Conservation (phyloP, 1,284 basidiomycete genomes). For the Tylopilus sp. region DNA sequence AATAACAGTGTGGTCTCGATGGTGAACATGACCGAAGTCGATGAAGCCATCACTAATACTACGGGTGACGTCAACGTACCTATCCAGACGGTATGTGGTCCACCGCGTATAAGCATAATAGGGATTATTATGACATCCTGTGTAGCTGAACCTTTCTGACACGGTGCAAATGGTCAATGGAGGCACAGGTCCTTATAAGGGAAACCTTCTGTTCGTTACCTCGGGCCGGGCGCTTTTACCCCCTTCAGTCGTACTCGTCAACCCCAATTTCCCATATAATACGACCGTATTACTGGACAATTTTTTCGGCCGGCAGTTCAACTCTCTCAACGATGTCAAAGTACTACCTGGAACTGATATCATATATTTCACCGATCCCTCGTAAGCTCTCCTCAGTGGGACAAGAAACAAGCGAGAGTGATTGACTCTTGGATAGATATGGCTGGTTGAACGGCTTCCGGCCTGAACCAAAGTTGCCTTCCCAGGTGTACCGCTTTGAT, state of each 20-base stretch:
- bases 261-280: conserved; percentile 72
- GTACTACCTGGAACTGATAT: conserved; percentile 74
- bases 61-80: conserved; percentile 62
- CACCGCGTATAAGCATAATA: neutral
- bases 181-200: conserved; percentile 74
- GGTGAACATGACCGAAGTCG: conserved; percentile 57
- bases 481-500: conserved; percentile 81
- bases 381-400: conserved; percentile 50
- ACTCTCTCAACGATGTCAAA: conserved; percentile 84
- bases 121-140: conserved; percentile 2
- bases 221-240: conserved; percentile 75
- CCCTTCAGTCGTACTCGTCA: conserved; percentile 72
- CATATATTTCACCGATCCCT: conserved; percentile 70
- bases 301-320: conserved; percentile 83
- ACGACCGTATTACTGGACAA: conserved; percentile 75
- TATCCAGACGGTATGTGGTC: conserved; percentile 59
- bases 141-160: conserved; percentile 60
- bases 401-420: neutral
- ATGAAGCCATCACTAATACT: conserved; percentile 48
- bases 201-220: conserved; percentile 71
- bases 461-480: conserved; percentile 70
- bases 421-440: conserved; percentile 55
- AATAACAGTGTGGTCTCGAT: conserved; percentile 59
- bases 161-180: conserved; percentile 79
- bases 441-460: conserved; percentile 76